phyloP scores from a whole-genome alignment of 2,329 filamentous ascomycete genomes.

The Penicillium sp. region DNA sequence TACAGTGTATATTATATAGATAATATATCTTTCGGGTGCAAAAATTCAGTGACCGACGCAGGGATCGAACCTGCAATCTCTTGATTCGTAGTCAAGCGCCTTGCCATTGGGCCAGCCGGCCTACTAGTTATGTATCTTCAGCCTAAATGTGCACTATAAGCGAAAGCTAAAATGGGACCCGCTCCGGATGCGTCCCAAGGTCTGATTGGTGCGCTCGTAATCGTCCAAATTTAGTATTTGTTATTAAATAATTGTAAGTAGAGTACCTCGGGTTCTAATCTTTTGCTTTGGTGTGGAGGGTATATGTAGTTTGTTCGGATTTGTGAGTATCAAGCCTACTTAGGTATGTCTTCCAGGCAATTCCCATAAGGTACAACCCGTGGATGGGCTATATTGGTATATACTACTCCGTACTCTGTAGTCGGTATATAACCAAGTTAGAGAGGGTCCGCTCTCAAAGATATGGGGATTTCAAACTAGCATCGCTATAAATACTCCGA shows the following conservation, averaged over 20 bases:
- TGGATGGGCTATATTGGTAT: no score
- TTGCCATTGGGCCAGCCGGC: constrained; percentile 48
- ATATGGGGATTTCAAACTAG: neutral
- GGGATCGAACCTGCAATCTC: constrained; percentile 50
- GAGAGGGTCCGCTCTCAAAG: neutral
- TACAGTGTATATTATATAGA: no score
- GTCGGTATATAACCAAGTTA: neutral
- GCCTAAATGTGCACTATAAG: neutral
- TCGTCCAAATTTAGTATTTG: neutral
- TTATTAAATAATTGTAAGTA: neutral
- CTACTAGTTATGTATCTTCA: neutral
- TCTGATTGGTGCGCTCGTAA: neutral
- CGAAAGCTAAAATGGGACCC: accelerated
- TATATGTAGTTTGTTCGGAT: neutral
- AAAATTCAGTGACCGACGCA: constrained; percentile 35
- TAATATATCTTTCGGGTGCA: neutral
- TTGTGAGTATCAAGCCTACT: neutral
- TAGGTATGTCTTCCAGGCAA: neutral
- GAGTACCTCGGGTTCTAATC: neutral
- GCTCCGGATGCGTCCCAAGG: neutral
- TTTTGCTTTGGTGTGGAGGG: neutral
- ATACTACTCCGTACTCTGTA: no score
- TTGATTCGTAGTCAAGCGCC: constrained; percentile 53
- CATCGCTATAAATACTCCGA: neutral
- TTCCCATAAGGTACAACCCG: no score